phyloP scores from a whole-genome alignment of 768 basidiomycete species.

The Tephrocybe sp. region DNA sequence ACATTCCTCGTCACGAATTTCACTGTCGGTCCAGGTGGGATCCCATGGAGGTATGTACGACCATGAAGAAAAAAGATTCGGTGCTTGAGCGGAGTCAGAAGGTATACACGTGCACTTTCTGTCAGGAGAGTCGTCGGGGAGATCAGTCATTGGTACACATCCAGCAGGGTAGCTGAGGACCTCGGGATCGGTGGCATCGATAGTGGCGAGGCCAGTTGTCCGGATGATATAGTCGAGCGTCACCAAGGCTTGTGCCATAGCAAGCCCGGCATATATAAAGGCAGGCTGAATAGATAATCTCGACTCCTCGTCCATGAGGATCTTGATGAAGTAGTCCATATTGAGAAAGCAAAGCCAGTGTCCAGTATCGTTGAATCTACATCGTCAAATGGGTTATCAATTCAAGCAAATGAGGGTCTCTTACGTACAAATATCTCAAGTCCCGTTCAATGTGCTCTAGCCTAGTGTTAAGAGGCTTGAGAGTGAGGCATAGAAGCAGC shows the following conservation, averaged over 20 bases:
- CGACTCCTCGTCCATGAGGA: constrained; percentile 50
- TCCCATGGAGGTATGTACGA: constrained; percentile 63
- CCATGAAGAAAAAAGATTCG: constrained; percentile 43
- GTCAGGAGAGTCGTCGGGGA: constrained; percentile 26
- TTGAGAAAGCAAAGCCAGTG: constrained; percentile 74
- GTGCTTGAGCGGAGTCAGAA: constrained; percentile 31
- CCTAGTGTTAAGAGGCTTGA: constrained; percentile 28
- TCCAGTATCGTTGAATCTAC: constrained; percentile 61
- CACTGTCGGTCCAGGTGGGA: constrained; percentile 48
- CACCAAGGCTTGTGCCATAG: constrained; percentile 60
- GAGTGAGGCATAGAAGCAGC: background rate
- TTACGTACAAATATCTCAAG: constrained; percentile 49
- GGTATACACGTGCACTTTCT: constrained; percentile 49
- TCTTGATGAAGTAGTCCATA: constrained; percentile 50
- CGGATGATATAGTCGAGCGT: constrained; percentile 67
- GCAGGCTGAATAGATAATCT: constrained; percentile 67
- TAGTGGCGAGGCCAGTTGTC: constrained; percentile 49
- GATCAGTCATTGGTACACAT: constrained; percentile 49
- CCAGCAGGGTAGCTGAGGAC: constrained; percentile 51
- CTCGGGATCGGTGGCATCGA: constrained; percentile 57
- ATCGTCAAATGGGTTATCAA: background rate
- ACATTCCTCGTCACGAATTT: constrained; percentile 68
- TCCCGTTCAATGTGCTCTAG: constrained; percentile 50
- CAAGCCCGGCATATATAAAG: constrained; percentile 66
- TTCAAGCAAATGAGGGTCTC: background rate